Evolutionary conservation across 176 grass and related monocot genomes (phyloP).

Genomic region (Puya raimondii): DNA sequence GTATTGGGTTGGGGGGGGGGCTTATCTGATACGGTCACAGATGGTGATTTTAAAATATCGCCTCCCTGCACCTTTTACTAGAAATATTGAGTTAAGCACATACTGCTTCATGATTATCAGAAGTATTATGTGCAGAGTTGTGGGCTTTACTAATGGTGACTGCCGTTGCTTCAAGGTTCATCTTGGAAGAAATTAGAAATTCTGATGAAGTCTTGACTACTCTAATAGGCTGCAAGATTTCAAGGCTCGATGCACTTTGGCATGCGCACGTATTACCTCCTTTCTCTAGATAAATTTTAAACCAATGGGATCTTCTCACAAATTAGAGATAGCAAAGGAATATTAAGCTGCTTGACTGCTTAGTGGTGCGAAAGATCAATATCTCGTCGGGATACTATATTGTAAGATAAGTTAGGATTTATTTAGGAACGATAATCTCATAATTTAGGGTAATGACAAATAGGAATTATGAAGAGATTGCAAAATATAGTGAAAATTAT

Average conservation of each 20-base stretch:
- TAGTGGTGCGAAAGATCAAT: background rate
- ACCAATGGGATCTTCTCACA: background rate
- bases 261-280: background rate
- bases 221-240: background rate
- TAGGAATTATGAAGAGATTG: background rate
- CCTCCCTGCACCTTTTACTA: background rate
- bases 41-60: background rate
- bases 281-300: background rate
- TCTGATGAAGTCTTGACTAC: background rate
- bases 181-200: background rate
- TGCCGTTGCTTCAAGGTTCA: slow-evolving; percentile 1
- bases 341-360: background rate
- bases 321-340: background rate
- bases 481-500: background rate
- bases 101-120: background rate
- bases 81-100: background rate
- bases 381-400: background rate
- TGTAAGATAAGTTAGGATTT: background rate
- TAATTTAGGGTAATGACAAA: background rate
- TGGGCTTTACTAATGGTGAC: background rate
- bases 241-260: background rate
- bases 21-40: background rate
- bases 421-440: background rate
- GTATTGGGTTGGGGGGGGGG: background rate
- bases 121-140: background rate